These are phyloP conservation scores for Plasmopara halstedii DNA, from an alignment of 352 stramenopile species.

Conservation along the genomic window DNA sequence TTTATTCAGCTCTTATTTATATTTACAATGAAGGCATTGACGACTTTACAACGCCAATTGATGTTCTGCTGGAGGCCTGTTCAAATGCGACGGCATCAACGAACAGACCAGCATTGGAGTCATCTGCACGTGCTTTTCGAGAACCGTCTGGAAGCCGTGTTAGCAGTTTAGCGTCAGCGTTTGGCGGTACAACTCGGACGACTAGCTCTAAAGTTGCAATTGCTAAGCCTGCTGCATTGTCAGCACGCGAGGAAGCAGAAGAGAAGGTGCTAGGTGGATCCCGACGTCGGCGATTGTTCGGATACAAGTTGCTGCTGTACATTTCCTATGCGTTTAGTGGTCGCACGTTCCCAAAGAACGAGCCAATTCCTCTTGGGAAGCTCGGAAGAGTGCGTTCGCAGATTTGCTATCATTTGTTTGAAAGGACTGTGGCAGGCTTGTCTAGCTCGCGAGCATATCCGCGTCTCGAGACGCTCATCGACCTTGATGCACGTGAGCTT, in stretches of 20 bases:
- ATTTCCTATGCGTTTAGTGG: conserved; percentile 88
- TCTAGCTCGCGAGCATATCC: conserved; percentile 45
- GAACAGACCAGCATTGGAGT: conserved; percentile 8
- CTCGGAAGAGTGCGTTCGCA: conserved; percentile 60
- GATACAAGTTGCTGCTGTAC: conserved; percentile 87
- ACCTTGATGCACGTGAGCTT: conserved; percentile 72
- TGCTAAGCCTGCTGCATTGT: conserved; percentile 21
- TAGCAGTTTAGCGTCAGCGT: conserved; percentile 54
- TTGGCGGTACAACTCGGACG: conserved; percentile 42
- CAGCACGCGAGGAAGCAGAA: conserved; percentile 21
- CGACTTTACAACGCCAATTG: conserved; percentile 89
- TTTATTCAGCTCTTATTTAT: conserved; percentile 93
- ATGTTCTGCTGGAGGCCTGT: conserved; percentile 81
- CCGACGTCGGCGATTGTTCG: conserved; percentile 58
- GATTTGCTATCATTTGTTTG: conserved; percentile 84
- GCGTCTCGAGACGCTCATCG: conserved; percentile 73
- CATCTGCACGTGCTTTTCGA: conserved; percentile 12
- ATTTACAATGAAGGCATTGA: conserved; percentile 91
- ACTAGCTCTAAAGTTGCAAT: conserved; percentile 27
- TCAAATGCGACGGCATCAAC: conserved; percentile 41
- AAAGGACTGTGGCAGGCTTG: conserved; percentile 38
- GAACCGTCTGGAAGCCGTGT: conserved; percentile 39
- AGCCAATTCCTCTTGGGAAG: conserved; percentile 54
- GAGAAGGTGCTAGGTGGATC: conserved; percentile 47
- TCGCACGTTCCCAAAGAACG: conserved; percentile 84